phyloP scores from a whole-genome alignment of 2,329 filamentous ascomycete species.

The Ophiosphaerella herpotricha region DNA sequence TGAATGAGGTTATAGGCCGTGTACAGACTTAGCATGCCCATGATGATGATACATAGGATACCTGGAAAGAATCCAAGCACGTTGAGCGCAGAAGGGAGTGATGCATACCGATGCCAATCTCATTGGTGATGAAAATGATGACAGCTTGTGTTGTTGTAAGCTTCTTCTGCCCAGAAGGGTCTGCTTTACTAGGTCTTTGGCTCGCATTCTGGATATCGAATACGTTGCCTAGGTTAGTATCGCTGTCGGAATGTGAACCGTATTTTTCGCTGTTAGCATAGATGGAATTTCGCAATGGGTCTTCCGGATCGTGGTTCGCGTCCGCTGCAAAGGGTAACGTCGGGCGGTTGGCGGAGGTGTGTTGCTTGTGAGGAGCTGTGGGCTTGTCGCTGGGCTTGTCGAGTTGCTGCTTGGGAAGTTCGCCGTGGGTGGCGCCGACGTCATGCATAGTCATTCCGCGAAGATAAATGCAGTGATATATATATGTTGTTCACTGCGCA shows the following conservation, averaged over 20 bases:
- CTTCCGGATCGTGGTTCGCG: constrained; percentile 23
- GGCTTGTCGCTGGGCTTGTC: constrained; percentile 14
- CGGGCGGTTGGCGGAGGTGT: constrained; percentile 22
- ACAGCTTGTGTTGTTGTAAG: constrained; percentile 32
- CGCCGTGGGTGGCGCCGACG: constrained; percentile 13
- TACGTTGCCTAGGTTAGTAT: constrained; percentile 27
- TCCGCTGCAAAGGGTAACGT: constrained; percentile 27
- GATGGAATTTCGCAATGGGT: constrained; percentile 14
- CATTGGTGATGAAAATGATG: constrained; percentile 38
- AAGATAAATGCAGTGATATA: constrained; percentile 13
- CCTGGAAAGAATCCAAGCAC: constrained; percentile 34
- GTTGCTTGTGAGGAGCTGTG: constrained; percentile 16
- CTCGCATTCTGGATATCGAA: constrained; percentile 30
- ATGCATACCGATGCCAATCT: constrained; percentile 37
- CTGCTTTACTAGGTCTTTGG: constrained; percentile 10
- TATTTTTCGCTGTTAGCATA: constrained; percentile 17
- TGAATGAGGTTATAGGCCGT: constrained; percentile 37
- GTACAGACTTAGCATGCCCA: constrained; percentile 33
- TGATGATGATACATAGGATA: constrained; percentile 27
- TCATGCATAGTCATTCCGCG: constrained; percentile 19
- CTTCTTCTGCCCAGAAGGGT: constrained; percentile 19
- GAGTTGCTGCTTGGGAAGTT: constrained; percentile 17
- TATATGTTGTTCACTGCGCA: background rate
- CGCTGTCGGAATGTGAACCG: constrained; percentile 23
- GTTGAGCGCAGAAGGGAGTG: constrained; percentile 30